Evolutionary conservation across 164 flowering plant genomes (phyloP), one percentile per base, ranked within the genome.

Genomic region (Chimonanthus salicifolius): DNA sequence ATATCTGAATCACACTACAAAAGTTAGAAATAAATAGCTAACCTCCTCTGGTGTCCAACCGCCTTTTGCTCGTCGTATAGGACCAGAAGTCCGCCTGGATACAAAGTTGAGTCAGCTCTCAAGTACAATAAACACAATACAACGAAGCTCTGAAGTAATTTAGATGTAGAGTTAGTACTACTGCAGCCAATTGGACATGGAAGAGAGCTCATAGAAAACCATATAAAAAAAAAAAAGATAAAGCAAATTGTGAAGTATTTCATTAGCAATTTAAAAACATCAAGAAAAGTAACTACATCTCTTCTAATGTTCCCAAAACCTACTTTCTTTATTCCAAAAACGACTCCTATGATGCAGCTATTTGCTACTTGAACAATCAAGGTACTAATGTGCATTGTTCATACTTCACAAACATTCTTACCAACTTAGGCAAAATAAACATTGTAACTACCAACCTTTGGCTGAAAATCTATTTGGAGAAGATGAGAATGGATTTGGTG

Each of bases 21-120:
- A 54, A 54, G n/a, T 7, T 11, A 13, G 11, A 2, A 54, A 11
- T 5, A 54, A 54, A 54, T 54, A 11, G 79, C 80, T 62, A 13
- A 92, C 98, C 94, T 94, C 98, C 83, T 85, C 83, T 8, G 86
- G 92, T 49, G 97, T 92, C 98, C 98, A 94, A 67, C 98, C 97
- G 46, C 98, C 98, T 81, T 94, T 94, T 54, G 97, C 95, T 81
- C 97, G 82, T 76, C 98, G 86, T 71, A 94, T 91, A 58, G 98
- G 98, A 47, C 97, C 98, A 80, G 87, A 87, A 10, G 88, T 86
- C 78, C 98, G 87, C 89, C 98, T 94, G 79, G 54, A 51, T 49
- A 20, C 44, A 70, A 47, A 50, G 72, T 8, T 44, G 15, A 6
- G 44, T 58, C 48, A 71, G 15, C 58, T 18, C 54, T 33, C 16